phyloP scores from a whole-genome alignment of 1,284 basidiomycete species.

The Ustilago curta region DNA sequence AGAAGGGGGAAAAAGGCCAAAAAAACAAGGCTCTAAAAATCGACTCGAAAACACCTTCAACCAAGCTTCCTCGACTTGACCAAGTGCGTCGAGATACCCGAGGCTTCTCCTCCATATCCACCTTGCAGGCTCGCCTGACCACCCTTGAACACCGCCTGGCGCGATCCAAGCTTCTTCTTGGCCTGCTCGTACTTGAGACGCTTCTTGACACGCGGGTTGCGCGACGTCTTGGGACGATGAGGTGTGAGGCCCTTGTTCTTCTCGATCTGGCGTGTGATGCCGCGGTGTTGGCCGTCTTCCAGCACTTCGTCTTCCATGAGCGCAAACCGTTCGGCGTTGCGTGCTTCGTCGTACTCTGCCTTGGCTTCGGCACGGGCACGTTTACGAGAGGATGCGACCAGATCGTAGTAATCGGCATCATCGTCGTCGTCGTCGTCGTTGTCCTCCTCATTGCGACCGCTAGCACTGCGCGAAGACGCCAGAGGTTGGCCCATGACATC shows the following conservation, averaged over 20 bases:
- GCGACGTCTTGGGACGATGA: conserved; percentile 60
- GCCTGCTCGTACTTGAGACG: conserved; percentile 67
- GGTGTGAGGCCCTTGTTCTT: conserved; percentile 68
- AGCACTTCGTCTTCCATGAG: conserved; percentile 58
- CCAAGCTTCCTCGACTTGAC: conserved; percentile 68
- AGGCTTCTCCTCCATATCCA: conserved; percentile 66
- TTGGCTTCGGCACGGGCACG: conserved; percentile 58
- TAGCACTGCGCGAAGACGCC: conserved; percentile 19
- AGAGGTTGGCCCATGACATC: conserved; percentile 61
- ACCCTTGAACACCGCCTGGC: conserved; percentile 68
- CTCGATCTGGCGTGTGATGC: conserved; percentile 66
- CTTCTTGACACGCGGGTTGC: conserved; percentile 69
- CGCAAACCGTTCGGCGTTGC: conserved; percentile 54
- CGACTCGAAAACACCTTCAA: conserved; percentile 6
- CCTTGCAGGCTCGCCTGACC: conserved; percentile 65
- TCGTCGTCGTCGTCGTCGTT: conserved; percentile 45
- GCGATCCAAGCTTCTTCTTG: conserved; percentile 65
- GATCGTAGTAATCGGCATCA: conserved; percentile 66
- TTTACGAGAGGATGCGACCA: conserved; percentile 54
- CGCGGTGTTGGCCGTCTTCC: conserved; percentile 64
- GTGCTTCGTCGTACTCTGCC: conserved; percentile 62
- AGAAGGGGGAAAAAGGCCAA: conserved; percentile 7
- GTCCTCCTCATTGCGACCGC: conserved; percentile 21
- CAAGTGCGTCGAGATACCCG: conserved; percentile 64
- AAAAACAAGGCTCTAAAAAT: conserved; percentile 19